Base-by-base conservation (phyloP, 352 stramenopile species). In the Phytopythium aichiense region DNA sequence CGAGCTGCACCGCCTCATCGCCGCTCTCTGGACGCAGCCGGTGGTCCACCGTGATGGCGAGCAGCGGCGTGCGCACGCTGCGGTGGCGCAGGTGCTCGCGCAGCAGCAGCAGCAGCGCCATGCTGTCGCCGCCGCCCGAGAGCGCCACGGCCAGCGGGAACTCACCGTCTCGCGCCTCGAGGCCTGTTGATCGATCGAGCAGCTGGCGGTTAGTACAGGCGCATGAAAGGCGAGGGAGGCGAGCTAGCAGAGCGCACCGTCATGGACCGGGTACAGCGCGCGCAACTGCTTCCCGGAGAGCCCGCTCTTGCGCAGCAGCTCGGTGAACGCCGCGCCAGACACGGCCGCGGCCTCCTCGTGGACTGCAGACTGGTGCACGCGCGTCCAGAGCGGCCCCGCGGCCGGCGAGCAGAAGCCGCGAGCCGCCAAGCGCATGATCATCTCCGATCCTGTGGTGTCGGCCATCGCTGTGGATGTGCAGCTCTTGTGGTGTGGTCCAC, bases 1-100 rank as follows among this genome's bases (percentile, higher is more conserved):
- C 74, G 9, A 94, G 77, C 46, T 79, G 63, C 4, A 61, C 55
- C 6, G 85, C 87, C 70, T 95, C 87, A 1, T 73, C 67, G 6
- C 68, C 63, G 52, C 87, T 95, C 61, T 92, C 85, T 1, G 28
- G 13, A 9, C 87, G 84, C 25, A 95, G 68, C 31, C 66, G 68
- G 61, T 95, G 87, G 58, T 95, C 83, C 50, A 95, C 79, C 16
- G 82, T 94, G 63, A 95, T 81, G 8, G 83, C 87, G 22, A 95
- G 64, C 12, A 95, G 75, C 43, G 81, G 78, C 12, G 79, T 89
- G 33, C 71, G 59, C 40, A 92, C 78, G 37, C 61, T 28, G 13
- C 79, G 72, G 8, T 62, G n/a, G 13, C 71, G 62, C 16, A 94
- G 42, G 56, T 85, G 84, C 57, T 94, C 81, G 12, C 67, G 76